Base-by-base conservation (phyloP, 768 basidiomycete species). In the Kwoniella sp. region DNA sequence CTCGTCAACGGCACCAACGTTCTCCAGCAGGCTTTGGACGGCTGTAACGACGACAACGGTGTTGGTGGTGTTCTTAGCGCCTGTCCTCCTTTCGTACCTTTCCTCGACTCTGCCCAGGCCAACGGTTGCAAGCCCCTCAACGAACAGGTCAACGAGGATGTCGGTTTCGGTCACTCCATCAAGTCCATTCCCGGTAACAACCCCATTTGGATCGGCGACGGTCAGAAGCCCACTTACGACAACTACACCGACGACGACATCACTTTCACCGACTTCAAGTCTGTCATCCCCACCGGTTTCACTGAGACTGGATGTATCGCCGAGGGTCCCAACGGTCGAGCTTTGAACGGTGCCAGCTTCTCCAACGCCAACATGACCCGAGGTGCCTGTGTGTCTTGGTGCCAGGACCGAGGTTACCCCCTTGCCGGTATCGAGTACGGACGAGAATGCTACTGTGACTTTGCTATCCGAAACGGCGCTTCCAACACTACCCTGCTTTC, bases 71-170 rank as follows among this genome's bases (percentile, higher is more conserved):
- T 70, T 11, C 54, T 79, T 4, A 11, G 63, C 8, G 66, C 77
- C 48, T 81, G 80, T 65, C 72, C 79, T 48, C 76, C 78, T 4
- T 80, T 82, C 67, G 73, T 74, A 3, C 81, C 81, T 2, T 78
- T 74, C 71, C 68, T 81, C 65, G 58, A 81, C 67, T 54, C 41
- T 25, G 68, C 57, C 17, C 55, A 71, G 26, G 72, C 74, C 11
- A 17, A 54, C 4, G 68, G 73, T 12, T 82, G 81, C 64, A 56
- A 65, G 31, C 76, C 77, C 20, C 60, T 77, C 58, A 79, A 76
- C 68, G 56, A 67, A 12, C 60, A 75, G 52, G 75, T 82, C 58
- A 65, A 79, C 62, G 81, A 82, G 60, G 74, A 78, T 48, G 68
- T 78, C 31, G 81, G 81, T 17, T 54, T 68, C 20, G 73, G 68